Percentiles rank a stretch among this genome's conserved stretches.
phyloP scores from a whole-genome alignment of 208 protist genomes.

The Naegleria gruberi region DNA sequence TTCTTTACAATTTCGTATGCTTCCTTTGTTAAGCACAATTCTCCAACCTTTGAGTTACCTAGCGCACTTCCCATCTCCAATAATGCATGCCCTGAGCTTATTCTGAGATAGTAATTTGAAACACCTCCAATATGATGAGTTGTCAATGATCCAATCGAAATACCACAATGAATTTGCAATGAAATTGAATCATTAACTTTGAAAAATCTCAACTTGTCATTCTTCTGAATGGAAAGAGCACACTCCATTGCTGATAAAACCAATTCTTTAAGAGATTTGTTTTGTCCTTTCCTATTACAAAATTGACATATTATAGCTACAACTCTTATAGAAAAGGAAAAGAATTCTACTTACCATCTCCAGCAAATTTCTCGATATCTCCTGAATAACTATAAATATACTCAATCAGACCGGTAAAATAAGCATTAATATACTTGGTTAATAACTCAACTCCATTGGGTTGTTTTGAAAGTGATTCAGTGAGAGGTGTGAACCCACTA shows the following conservation, averaged over 20 bases:
- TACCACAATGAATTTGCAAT: background rate
- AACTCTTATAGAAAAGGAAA: background rate
- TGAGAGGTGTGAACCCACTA: background rate
- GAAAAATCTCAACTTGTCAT: background rate
- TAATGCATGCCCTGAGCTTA: background rate
- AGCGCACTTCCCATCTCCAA: background rate
- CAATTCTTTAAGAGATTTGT: background rate
- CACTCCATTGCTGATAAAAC: background rate
- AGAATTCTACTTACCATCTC: too few relatives aligned
- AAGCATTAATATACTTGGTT: background rate
- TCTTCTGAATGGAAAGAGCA: background rate
- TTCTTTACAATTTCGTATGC: background rate
- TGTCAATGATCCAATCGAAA: background rate
- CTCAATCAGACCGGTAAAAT: background rate
- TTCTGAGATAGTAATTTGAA: background rate
- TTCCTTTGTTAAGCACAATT: background rate
- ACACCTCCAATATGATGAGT: background rate
- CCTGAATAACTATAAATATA: background rate
- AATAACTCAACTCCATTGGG: background rate
- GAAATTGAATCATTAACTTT: background rate
- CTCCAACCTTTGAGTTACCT: background rate
- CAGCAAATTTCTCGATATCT: conserved; percentile 1
- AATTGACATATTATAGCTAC: conserved; percentile 1
- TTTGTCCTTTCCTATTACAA: background rate
- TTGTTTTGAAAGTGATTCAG: background rate